Evolutionary conservation across 345 rosid species (phyloP).

Genomic region (Theobroma cacao): DNA sequence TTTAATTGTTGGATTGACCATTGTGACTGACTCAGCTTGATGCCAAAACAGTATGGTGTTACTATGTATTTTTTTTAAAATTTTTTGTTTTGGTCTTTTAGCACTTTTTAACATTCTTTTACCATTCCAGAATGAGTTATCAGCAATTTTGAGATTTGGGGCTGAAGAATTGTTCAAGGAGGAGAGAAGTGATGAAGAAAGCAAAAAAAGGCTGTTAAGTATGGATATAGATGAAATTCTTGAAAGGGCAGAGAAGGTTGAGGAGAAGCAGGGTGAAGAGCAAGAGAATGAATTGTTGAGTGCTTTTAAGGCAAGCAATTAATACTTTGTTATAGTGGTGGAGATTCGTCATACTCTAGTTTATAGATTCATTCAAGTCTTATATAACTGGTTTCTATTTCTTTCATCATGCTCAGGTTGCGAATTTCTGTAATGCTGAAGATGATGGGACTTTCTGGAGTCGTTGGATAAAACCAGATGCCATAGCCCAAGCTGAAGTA

Average conservation of each 20-base stretch:
- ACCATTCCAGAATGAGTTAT: conserved; percentile 78
- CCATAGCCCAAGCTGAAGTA: conserved; percentile 87
- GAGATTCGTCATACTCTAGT: not conserved
- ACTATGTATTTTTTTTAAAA: not conserved
- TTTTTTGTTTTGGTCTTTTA: not conserved
- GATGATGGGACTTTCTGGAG: conserved; percentile 96
- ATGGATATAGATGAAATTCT: conserved; percentile 99
- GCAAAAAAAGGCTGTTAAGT: conserved; percentile 79
- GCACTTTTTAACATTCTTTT: not conserved
- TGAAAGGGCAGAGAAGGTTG: conserved; percentile 97
- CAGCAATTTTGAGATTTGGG: conserved; percentile 97
- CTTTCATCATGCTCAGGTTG: conserved; percentile 56
- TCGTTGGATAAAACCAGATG: conserved; percentile 99
- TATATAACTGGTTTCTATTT: conserved; percentile 8
- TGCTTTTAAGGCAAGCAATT: conserved; percentile 85
- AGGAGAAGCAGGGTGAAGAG: conserved; percentile 70
- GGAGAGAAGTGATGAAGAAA: conserved; percentile 94
- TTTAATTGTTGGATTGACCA: not conserved
- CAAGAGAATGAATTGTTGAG: conserved; percentile 77
- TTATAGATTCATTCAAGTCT: not conserved
- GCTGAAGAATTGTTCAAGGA: conserved; percentile 99
- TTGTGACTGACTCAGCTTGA: not conserved
- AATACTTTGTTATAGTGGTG: not conserved
- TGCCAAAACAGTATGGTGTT: not conserved
- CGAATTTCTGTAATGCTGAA: conserved; percentile 76